These are phyloP conservation scores for Poa pratensis DNA, from an alignment of 176 grass and related monocot species.

Conservation along the genomic window DNA sequence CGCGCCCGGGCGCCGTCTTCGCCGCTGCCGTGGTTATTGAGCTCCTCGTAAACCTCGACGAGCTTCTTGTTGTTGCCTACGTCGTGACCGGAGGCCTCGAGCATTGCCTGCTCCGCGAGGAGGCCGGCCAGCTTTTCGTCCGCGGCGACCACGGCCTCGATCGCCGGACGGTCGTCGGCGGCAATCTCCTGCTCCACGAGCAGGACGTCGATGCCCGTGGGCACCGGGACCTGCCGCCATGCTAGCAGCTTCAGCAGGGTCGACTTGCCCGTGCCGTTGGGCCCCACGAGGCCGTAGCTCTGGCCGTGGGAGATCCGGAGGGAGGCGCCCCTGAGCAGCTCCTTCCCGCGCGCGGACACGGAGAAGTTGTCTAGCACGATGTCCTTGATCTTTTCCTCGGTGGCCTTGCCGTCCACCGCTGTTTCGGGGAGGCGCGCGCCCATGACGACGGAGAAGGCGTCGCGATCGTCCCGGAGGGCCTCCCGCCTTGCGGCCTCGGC, in stretches of 20 bases:
- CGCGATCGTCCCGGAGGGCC: slow-evolving; percentile 60
- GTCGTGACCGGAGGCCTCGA: neutral
- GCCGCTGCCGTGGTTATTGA: slow-evolving; percentile 39
- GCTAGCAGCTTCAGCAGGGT: slow-evolving; percentile 66
- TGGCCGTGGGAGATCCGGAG: slow-evolving; percentile 60
- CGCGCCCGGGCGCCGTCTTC: slow-evolving; percentile 55
- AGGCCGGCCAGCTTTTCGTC: neutral
- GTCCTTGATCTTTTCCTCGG: slow-evolving; percentile 51
- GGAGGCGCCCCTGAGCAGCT: slow-evolving; percentile 61
- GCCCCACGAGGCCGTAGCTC: slow-evolving; percentile 60
- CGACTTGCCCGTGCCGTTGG: slow-evolving; percentile 68
- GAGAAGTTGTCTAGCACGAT: slow-evolving; percentile 67
- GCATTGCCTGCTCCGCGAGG: neutral
- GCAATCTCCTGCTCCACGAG: slow-evolving; percentile 71
- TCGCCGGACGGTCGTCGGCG: slow-evolving; percentile 54
- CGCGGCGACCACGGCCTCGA: slow-evolving; percentile 51
- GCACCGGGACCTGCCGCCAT: slow-evolving; percentile 64
- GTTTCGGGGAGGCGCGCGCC: slow-evolving; percentile 40
- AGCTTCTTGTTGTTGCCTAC: neutral
- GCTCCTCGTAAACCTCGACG: slow-evolving; percentile 54
- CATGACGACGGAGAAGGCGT: slow-evolving; percentile 67
- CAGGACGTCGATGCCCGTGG: slow-evolving; percentile 63
- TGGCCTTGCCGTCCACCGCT: neutral
- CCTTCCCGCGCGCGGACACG: slow-evolving; percentile 62
- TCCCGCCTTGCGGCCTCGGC: slow-evolving; percentile 42